Conservation (phyloP, 495 filamentous ascomycete species). For the Hypoxylon fuscum region DNA sequence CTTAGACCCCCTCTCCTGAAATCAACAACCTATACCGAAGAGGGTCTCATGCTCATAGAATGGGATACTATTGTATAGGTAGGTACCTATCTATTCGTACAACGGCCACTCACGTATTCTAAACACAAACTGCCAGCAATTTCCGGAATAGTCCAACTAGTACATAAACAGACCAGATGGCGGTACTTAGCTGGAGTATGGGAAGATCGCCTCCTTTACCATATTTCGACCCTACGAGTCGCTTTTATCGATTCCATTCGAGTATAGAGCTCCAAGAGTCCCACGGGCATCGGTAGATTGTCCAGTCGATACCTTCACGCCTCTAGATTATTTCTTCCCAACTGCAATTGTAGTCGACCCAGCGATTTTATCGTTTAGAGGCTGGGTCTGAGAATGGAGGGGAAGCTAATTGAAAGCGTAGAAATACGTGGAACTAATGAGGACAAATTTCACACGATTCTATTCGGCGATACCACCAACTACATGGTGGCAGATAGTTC, state of each 20-base stretch:
- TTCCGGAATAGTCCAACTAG: slow-evolving; percentile 11
- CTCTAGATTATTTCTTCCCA: too few relatives aligned
- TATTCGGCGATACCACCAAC: too few relatives aligned
- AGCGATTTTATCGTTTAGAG: not conserved
- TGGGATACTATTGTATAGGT: slow-evolving; percentile 2
- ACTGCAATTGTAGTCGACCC: too few relatives aligned
- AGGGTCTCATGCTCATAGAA: not conserved
- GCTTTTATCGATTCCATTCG: not conserved
- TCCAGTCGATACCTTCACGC: too few relatives aligned
- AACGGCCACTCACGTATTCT: slow-evolving; percentile 1
- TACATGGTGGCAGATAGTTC: too few relatives aligned
- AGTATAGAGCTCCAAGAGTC: slow-evolving; percentile 12
- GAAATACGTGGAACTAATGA: too few relatives aligned
- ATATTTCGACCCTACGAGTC: too few relatives aligned
- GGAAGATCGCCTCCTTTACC: slow-evolving; percentile 13
- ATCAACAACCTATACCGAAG: too few relatives aligned
- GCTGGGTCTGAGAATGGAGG: slow-evolving; percentile 1
- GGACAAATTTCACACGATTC: too few relatives aligned
- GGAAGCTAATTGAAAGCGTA: slow-evolving; percentile 1
- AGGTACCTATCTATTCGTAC: too few relatives aligned
- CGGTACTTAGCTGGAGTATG: slow-evolving; percentile 29
- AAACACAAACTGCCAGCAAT: slow-evolving; percentile 9
- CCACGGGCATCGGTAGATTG: slow-evolving; percentile 9
- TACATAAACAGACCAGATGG: slow-evolving; percentile 2
- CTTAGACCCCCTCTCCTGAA: too few relatives aligned